phyloP scores from a whole-genome alignment of 2,329 filamentous ascomycete genomes.

The Claviceps pazoutovae region DNA sequence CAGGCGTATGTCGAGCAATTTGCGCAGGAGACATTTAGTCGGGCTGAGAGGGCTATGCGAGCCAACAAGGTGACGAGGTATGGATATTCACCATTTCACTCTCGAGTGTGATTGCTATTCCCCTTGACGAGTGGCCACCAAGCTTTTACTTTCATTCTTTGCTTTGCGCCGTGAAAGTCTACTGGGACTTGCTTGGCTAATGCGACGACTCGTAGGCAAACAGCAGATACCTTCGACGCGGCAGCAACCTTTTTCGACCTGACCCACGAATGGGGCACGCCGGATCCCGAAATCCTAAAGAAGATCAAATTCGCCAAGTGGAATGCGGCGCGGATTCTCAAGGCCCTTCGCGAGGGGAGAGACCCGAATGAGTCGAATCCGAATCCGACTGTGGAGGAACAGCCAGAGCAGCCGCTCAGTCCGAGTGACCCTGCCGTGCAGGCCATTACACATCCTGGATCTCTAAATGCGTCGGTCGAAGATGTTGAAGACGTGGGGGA shows the following conservation, averaged over 20 bases:
- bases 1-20: slow-evolving; percentile 94
- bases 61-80: slow-evolving; percentile 74
- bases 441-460: slow-evolving; percentile 19
- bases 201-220: slow-evolving; percentile 45
- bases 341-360: slow-evolving; percentile 77
- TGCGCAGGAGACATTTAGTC: slow-evolving; percentile 71
- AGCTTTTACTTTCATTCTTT: neutral
- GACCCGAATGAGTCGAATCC: slow-evolving; percentile 91
- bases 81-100: too few species aligned
- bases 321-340: slow-evolving; percentile 81
- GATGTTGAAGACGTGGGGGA: slow-evolving; percentile 35
- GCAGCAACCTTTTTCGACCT: slow-evolving; percentile 87
- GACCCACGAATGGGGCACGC: slow-evolving; percentile 65
- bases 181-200: too few species aligned
- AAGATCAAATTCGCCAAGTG: slow-evolving; percentile 97
- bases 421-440: slow-evolving; percentile 52
- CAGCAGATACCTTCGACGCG: slow-evolving; percentile 85
- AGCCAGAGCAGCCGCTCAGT: slow-evolving; percentile 35
- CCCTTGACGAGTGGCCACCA: neutral
- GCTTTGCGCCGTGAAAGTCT: too few species aligned
- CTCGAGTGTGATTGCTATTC: too few species aligned
- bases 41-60: slow-evolving; percentile 68
- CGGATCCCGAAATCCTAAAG: slow-evolving; percentile 60
- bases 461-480: slow-evolving; percentile 34
- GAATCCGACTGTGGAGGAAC: slow-evolving; percentile 18